Base-by-base conservation (phyloP, 768 basidiomycete genomes). In the Phlegmacium glaucopus region DNA sequence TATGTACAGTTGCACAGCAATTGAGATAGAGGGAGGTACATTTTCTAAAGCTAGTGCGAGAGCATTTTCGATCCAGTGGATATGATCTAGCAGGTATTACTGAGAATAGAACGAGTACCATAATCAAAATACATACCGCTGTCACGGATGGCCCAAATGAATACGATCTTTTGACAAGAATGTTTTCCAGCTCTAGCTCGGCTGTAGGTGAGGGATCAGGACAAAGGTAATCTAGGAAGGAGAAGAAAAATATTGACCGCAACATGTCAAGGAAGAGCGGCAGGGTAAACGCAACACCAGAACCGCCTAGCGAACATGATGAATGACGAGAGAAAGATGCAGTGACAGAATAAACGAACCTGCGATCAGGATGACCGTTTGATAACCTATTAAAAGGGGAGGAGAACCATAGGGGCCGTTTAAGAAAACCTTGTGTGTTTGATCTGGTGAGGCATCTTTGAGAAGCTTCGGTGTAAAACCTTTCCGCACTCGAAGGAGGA, bases 381-480 rank as follows among this genome's bases (percentile, higher is more conserved):
- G 64, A 45, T 65, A 73, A 9, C 68, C 67, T 6, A 61, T 39
- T 8, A 76, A 43, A 28, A 62, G 25, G 4, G 70, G 67, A 2
- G 71, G 66, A 1, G 63, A 56, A 18, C 75, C 71, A 55, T 76
- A 77, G 8, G 76, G 74, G 0, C 76, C 76, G 45, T 86, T 85
- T 1, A 87, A 52, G 30, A 79, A 70, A 10, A 78, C 72, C 26
- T 70, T 70, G 32, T 78, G 62, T 60, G 38, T 50, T 12, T 17
- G 44, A 13, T 45, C 57, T 2, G 39, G 15, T 6, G 43, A 48
- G 22, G 69, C 73, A 1, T 45, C 60, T 39, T 72, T 57, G 37
- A 62, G 58, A 12, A 83, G 63, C 0, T 72, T 68, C 54, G 69
- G 71, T 4, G 85, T 87, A 58, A 85, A 80, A 0, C 87, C 86